A percentile compares a stretch with the other conserved stretches of the same genome.
Evolutionary conservation across 1,284 basidiomycete species (phyloP).

Genomic region (Exobasidium cylindrosporum): DNA sequence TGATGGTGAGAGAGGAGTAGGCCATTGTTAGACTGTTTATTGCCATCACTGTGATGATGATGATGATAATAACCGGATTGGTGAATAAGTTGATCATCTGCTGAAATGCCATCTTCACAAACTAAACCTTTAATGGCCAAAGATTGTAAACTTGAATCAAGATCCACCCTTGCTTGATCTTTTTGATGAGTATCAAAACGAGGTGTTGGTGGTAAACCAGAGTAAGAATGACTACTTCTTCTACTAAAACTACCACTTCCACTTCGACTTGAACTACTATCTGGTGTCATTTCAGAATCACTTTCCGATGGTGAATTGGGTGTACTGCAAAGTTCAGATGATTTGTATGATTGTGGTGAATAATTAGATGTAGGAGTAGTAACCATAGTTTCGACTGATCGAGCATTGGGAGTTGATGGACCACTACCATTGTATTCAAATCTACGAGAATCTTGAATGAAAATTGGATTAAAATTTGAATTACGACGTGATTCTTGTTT

Average conservation of each 20-base stretch:
- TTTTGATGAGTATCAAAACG: not conserved
- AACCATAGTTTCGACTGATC: slow-evolving; percentile 11
- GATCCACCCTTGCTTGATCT: not conserved
- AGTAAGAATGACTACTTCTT: slow-evolving; percentile 38
- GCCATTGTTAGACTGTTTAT: no score
- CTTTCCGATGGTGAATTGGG: slow-evolving; percentile 19
- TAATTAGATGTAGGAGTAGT: slow-evolving; percentile 11
- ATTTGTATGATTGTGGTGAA: slow-evolving; percentile 23
- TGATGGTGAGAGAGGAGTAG: no score
- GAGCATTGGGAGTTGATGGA: slow-evolving; percentile 14
- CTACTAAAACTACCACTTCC: slow-evolving; percentile 24
- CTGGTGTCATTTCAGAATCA: slow-evolving; percentile 26
- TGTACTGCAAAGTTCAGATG: slow-evolving; percentile 17
- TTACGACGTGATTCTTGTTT: not conserved
- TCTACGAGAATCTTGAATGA: no score
- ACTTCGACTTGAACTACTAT: slow-evolving; percentile 35
- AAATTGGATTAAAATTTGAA: no score
- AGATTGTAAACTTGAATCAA: not conserved
- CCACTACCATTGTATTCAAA: no score
- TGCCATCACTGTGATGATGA: no score
- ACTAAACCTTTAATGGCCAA: not conserved
- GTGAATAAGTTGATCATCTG: no score
- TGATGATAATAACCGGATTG: no score
- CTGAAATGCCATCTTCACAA: no score
- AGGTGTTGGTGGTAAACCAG: slow-evolving; percentile 40